Base-by-base conservation (phyloP, 805 yeast species). In the Wickerhamomyces kurtzmanii region DNA sequence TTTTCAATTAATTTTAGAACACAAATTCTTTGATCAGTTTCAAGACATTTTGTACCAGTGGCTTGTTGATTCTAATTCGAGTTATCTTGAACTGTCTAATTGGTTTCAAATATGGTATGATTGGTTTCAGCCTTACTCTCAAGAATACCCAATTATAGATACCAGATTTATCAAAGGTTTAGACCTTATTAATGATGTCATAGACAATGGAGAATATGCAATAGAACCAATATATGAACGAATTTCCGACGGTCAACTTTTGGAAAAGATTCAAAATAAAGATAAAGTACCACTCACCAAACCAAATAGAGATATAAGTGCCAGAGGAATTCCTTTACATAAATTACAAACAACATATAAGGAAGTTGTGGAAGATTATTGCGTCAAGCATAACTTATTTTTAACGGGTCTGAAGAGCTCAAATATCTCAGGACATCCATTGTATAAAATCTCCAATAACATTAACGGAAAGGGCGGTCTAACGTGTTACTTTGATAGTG, bases 301-400 rank as follows among this genome's bases (percentile, higher is more conserved):
- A 24, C 10, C 13, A 28, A n/a, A 20, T 8, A 17, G 24, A 11
- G 25, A 10, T 29, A 34, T 33, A 20, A 45, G 33, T 28, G 51
- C 42, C 27, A 43, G 40, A 32, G 62, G 66, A 5, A 53, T 66
- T 5, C 73, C 75, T 0, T 38, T 62, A 8, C 55, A 57, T 21
- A 57, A 55, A 23, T 49, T 71, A 1, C 39, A 51, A 17, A 56
- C 66, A 4, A 59, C 81, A 0, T 75, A 76, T 43, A 74, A 64
- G 36, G 84, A 81, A 29, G 75, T 84, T 12, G 69, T 83, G 3
- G 71, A 66, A 29, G 70, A 70, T 3, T 69, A 58, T 41, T 84
- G 94, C 40, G 43, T 59, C 15, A 51, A 55, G 3, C 51, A 70
- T 27, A 68, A 68, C 20, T 55, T 75, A 15, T 34, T 47, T 15